phyloP scores from a whole-genome alignment of 768 basidiomycete species.

The Lentinula sp. region DNA sequence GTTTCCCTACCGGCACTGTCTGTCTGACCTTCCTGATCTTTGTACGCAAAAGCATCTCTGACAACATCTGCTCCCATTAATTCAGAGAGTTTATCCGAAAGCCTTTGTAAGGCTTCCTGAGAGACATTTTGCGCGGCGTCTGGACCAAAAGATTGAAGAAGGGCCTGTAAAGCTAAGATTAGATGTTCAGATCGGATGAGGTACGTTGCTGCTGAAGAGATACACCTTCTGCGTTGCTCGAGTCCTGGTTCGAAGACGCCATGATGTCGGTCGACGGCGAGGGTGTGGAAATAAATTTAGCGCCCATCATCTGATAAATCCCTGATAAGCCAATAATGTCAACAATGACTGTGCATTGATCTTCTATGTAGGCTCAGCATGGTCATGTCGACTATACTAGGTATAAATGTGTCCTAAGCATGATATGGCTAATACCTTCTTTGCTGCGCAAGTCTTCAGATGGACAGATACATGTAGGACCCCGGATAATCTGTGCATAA shows the following conservation, averaged over 20 bases:
- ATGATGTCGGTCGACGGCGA: background rate
- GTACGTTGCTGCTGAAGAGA: background rate
- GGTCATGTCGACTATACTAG: no score
- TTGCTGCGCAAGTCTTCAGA: no score
- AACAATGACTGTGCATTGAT: no score
- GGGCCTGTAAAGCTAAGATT: constrained; percentile 30
- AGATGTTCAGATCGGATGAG: constrained; percentile 9
- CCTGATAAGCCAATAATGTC: no score
- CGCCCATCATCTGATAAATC: no score
- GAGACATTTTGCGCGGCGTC: constrained; percentile 24
- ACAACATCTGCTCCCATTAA: constrained; percentile 41
- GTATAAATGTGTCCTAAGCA: no score
- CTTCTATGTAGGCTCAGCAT: no score
- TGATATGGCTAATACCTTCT: no score
- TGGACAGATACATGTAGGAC: no score
- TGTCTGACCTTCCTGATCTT: constrained; percentile 26
- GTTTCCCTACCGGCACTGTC: background rate
- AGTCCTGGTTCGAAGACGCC: background rate
- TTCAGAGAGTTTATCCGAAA: constrained; percentile 57
- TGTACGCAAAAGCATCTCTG: constrained; percentile 22
- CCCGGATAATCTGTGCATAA: no score
- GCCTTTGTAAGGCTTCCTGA: constrained; percentile 41
- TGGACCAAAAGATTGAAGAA: constrained; percentile 33
- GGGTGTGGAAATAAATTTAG: no score
- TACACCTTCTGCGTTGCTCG: background rate